phyloP scores from a whole-genome alignment of 495 filamentous ascomycete species.

The Sabuloglossum arenarium region DNA sequence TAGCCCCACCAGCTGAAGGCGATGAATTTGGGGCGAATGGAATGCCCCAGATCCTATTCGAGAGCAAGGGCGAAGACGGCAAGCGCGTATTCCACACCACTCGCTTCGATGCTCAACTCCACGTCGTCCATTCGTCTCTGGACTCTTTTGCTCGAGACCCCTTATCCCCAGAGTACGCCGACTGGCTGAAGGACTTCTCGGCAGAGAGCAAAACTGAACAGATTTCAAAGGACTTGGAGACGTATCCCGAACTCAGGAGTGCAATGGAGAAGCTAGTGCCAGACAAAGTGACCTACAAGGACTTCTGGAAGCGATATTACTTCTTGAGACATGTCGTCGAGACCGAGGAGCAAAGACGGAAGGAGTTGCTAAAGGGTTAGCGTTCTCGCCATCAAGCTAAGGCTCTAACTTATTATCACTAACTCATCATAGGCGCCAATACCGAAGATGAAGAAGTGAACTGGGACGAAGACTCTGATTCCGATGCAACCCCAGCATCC shows the following conservation, averaged over 20 bases:
- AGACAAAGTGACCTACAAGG: slow-evolving; percentile 63
- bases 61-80: slow-evolving; percentile 77
- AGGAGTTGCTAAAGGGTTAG: slow-evolving; percentile 79
- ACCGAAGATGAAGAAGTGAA: slow-evolving; percentile 51
- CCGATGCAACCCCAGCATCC: slow-evolving; percentile 25
- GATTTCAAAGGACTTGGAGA: slow-evolving; percentile 65
- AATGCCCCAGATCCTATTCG: slow-evolving; percentile 47
- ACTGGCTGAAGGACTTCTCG: slow-evolving; percentile 58
- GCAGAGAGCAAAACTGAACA: slow-evolving; percentile 68
- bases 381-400: slow-evolving; percentile 7
- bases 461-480: slow-evolving; percentile 69
- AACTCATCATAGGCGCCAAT: slow-evolving; percentile 23
- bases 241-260: slow-evolving; percentile 65
- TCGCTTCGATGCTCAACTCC: slow-evolving; percentile 85
- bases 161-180: slow-evolving; percentile 46
- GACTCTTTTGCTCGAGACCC: slow-evolving; percentile 79
- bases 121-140: slow-evolving; percentile 71
- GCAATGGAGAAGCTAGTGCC: slow-evolving; percentile 96
- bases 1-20: slow-evolving; percentile 42
- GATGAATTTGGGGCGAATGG: slow-evolving; percentile 19
- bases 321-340: slow-evolving; percentile 88
- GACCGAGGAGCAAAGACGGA: slow-evolving; percentile 78
- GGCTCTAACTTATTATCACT: slow-evolving; percentile 3
- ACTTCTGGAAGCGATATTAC: slow-evolving; percentile 93
- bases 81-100: slow-evolving; percentile 85